Conservation (phyloP, 352 stramenopile genomes). For the Phytophthora citrophthora region DNA sequence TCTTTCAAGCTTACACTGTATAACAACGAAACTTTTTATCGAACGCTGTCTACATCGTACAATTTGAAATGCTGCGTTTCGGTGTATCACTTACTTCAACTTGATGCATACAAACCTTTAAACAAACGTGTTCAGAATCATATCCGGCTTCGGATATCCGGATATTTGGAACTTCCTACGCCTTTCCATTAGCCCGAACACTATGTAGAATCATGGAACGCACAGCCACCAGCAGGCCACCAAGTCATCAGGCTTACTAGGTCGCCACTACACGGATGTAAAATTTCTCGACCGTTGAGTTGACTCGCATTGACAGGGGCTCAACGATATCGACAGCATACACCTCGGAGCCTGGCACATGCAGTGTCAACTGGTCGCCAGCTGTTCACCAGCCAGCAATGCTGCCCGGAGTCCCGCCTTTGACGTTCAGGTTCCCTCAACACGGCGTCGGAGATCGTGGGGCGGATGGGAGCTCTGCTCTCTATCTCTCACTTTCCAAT, state of each 20-base stretch:
- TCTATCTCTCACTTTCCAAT: slow-evolving; percentile 31
- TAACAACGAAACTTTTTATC: too few species aligned
- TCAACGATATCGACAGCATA: slow-evolving; percentile 18
- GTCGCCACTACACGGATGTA: slow-evolving; percentile 1
- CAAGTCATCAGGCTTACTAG: neutral
- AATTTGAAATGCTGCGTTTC: neutral
- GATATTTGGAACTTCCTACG: neutral
- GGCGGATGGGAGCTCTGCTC: slow-evolving; percentile 16
- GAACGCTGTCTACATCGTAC: too few species aligned
- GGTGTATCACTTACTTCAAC: slow-evolving; percentile 10
- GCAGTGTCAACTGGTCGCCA: slow-evolving; percentile 24
- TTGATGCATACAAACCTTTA: slow-evolving; percentile 5
- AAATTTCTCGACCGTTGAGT: neutral
- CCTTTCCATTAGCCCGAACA: slow-evolving; percentile 8
- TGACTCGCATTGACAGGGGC: slow-evolving; percentile 7
- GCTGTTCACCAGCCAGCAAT: slow-evolving; percentile 16
- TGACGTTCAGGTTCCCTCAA: slow-evolving; percentile 15
- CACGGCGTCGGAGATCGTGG: slow-evolving; percentile 7
- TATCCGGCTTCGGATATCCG: neutral
- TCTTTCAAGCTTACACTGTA: neutral
- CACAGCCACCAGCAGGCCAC: slow-evolving; percentile 13
- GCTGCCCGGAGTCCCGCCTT: slow-evolving; percentile 14
- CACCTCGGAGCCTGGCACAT: slow-evolving; percentile 4
- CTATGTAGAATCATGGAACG: slow-evolving; percentile 16
- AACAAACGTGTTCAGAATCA: neutral